These are phyloP conservation scores for Primulina huaijiensis DNA, from an alignment of 257 asterid species.

Conservation along the genomic window DNA sequence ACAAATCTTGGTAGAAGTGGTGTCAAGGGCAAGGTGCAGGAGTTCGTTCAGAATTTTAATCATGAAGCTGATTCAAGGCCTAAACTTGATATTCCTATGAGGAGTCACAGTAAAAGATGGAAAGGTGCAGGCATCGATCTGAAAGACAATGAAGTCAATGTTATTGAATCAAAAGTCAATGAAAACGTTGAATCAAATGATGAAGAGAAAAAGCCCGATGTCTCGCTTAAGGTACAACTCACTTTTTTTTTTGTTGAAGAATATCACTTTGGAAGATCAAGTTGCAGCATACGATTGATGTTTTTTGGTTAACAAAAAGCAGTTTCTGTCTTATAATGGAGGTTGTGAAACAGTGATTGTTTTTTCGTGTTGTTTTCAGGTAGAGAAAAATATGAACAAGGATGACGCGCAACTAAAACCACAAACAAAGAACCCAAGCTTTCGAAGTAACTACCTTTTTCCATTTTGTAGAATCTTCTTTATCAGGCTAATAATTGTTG, in stretches of 20 bases:
- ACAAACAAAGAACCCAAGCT: conserved; percentile 24
- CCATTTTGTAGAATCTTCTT: conserved; percentile 33
- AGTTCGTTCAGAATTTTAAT: conserved; percentile 71
- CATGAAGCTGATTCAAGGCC: conserved; percentile 40
- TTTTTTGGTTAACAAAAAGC: background rate
- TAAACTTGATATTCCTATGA: conserved; percentile 31
- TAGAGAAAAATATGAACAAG: conserved; percentile 30
- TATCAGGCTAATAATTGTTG: conserved; percentile 43
- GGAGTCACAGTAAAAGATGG: conserved; percentile 47
- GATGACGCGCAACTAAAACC: conserved; percentile 36
- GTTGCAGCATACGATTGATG: background rate
- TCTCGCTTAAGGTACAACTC: conserved; percentile 41
- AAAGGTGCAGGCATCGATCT: conserved; percentile 26
- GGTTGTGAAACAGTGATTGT: conserved; percentile 4
- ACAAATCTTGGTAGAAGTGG: conserved; percentile 31
- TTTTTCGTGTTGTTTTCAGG: conserved; percentile 39
- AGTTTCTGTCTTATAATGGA: conserved; percentile 1
- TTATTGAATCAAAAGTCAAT: conserved; percentile 27
- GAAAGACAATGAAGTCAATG: conserved; percentile 37
- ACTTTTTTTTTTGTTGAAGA: background rate
- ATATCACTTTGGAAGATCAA: background rate
- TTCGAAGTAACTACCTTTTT: conserved; percentile 25
- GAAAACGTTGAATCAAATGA: conserved; percentile 31
- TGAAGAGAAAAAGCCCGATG: conserved; percentile 39
- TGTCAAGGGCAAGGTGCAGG: conserved; percentile 64